phyloP scores from a whole-genome alignment of 129 eudicot genomes.

The Flaveria ramosissima region DNA sequence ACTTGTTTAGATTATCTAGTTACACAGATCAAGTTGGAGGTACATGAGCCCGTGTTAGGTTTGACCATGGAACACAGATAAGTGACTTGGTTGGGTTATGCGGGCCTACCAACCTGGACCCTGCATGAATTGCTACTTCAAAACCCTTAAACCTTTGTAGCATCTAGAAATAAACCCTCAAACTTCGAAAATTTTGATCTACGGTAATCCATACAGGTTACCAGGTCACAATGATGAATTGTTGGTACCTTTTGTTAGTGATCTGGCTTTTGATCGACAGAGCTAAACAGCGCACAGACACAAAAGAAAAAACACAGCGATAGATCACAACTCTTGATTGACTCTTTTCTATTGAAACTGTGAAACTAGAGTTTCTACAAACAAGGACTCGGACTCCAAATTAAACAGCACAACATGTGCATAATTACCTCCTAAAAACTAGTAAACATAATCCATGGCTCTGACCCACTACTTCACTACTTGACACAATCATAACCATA shows the following conservation, averaged over 20 bases:
- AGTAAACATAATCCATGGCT: too few relatives aligned
- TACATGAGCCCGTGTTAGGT: background rate
- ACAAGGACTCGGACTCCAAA: too few relatives aligned
- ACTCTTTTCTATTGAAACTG: too few relatives aligned
- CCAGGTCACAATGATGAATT: background rate
- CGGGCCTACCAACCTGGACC: background rate
- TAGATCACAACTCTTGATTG: too few relatives aligned
- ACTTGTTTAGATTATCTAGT: background rate
- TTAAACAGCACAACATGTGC: too few relatives aligned
- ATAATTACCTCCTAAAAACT: too few relatives aligned
- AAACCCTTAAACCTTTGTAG: background rate
- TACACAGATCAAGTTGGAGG: background rate
- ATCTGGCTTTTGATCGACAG: too few relatives aligned
- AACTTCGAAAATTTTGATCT: background rate
- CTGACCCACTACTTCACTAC: too few relatives aligned
- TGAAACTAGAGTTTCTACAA: too few relatives aligned
- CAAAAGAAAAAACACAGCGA: too few relatives aligned
- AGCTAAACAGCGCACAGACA: too few relatives aligned
- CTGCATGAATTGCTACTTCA: background rate
- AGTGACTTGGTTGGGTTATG: background rate
- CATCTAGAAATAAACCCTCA: background rate
- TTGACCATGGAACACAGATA: background rate
- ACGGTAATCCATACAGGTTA: background rate
- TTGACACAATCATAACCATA: too few relatives aligned
- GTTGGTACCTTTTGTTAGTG: background rate